Base-by-base conservation (phyloP, 1,139 yeast species). In the Zygoascus sp. region DNA sequence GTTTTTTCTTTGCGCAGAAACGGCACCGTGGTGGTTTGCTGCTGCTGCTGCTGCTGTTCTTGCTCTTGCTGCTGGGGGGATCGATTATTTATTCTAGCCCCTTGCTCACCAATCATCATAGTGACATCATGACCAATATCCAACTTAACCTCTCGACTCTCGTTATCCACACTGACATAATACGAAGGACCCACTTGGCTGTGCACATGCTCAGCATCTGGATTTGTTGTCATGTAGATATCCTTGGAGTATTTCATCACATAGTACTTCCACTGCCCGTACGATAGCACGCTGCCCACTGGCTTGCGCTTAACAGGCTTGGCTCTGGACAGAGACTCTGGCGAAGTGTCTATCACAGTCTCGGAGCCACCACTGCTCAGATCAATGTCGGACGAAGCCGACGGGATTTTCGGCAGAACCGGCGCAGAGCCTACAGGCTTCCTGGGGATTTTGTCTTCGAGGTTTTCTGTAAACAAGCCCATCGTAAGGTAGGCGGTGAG, bases 221-320 rank as follows among this genome's bases (percentile, higher is more conserved):
- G 65, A 39, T 57, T 60, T 10, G 65, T 61, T 2, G 63, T 59
- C 50, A 61, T 40, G 44, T 61, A 61, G 36, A 60, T 44, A 45
- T 61, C 65, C 41, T 58, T 58, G 34, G 61, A 52, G 45, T 58
- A 60, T 44, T 61, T 61, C 42, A 60, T 53, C 37, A 59, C 56
- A 44, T 59, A 60, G 46, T 61, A 61, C 40, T 57, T 58, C 60
- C 61, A 60, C n/a, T 40, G 36, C 5, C 28, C 35, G 16, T 15
- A 21, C 9, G 22, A 27, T 3, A 28, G 27, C 6, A 28, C 42
- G 20, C 34, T 27, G 11, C 41, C 45, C 11, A 42, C 45, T 3
- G 45, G 45, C 25, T 42, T 42, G 9, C 45, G 32, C 10, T 36
- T 36, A 16, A 42, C 45, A 7, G 40, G 28, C 36, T 34, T 27